phyloP scores from a whole-genome alignment of 352 stramenopile species.

The Phytophthora pisi region DNA sequence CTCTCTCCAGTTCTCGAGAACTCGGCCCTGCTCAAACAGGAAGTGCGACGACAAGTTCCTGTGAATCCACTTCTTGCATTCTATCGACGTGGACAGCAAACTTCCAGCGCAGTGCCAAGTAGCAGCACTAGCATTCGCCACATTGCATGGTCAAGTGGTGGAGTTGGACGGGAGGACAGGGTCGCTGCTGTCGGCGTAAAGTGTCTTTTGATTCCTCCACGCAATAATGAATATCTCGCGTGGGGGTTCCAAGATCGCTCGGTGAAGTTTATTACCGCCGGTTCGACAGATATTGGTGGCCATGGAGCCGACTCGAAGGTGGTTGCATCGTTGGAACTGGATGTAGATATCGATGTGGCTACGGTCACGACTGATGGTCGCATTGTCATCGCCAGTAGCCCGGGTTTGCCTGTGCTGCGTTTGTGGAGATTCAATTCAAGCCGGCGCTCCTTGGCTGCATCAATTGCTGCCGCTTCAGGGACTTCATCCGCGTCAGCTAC shows the following conservation, averaged over 20 bases:
- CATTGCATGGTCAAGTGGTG: conserved; percentile 51
- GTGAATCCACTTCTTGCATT: conserved; percentile 53
- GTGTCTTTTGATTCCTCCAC: conserved; percentile 66
- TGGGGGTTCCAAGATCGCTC: conserved; percentile 75
- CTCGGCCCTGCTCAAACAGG: conserved; percentile 53
- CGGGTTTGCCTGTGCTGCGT: conserved; percentile 49
- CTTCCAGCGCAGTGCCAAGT: conserved; percentile 1
- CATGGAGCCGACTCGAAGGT: conserved; percentile 64
- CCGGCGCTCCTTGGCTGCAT: conserved; percentile 30
- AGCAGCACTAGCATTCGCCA: conserved; percentile 41
- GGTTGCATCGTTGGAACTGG: conserved; percentile 61
- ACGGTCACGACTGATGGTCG: conserved; percentile 69
- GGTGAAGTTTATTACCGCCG: conserved; percentile 61
- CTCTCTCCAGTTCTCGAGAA: conserved; percentile 51
- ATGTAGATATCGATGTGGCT: conserved; percentile 56
- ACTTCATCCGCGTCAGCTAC: conserved; percentile 27
- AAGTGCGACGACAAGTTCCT: conserved; percentile 51
- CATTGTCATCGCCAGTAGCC: conserved; percentile 59
- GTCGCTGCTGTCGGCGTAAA: conserved; percentile 47
- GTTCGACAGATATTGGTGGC: conserved; percentile 43
- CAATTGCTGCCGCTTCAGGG: conserved; percentile 30
- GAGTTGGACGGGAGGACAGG: conserved; percentile 57
- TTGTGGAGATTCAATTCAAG: conserved; percentile 55
- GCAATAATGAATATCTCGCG: conserved; percentile 68
- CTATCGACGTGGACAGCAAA: conserved; percentile 38